Base-by-base conservation (phyloP, 1,284 basidiomycete genomes). In the Rhodotorula sp. region DNA sequence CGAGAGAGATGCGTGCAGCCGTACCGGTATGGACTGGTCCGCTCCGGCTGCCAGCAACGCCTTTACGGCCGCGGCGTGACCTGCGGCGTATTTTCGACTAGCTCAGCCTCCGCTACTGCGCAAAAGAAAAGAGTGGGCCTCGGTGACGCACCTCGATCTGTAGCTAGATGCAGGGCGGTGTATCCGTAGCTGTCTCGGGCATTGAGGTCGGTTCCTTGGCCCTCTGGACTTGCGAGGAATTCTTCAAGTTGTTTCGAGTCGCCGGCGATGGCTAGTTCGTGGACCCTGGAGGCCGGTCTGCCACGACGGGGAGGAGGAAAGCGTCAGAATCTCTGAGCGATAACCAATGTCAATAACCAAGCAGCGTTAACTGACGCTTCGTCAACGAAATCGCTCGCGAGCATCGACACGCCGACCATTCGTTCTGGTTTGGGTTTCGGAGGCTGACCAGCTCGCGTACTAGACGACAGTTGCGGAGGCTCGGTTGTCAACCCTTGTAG, bases 131-230 rank as follows among this genome's bases (percentile, higher is more conserved):
- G 16, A 43, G 38, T 8, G 38, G 38, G 38, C 3, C 31, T 55
- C 31, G 47, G 12, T 10, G 50, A 34, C 70, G 28, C 26, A 75
- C 74, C 93, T 79, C 93, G 84, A 79, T 95, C 93, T 26, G 87
- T 87, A 1, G 93, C 92, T 0, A 95, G 84, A 78, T 95, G 93
- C 34, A 95, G 80, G 19, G 92, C 85, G 0, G 92, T 90, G 79
- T 91, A 93, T 48, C 90, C 92, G 91, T 94, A 79, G 5, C 73
- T 62, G 67, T 45, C 50, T 59, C 64, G n/a, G 68, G 88, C 87
- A 55, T 79, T 79, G 34, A 80, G 80, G 76, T 88, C 81, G 67
- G 88, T 68, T 57, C 84, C 81, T 14, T 78, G 61, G 2, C 79
- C 79, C 0, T 85, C 79, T 59, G 84, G 77, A 1, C 77, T 76